Evolutionary conservation across 1,284 basidiomycete species (phyloP), one percentile per base, ranked within the genome.

Genomic region (Rhodofomes roseus): DNA sequence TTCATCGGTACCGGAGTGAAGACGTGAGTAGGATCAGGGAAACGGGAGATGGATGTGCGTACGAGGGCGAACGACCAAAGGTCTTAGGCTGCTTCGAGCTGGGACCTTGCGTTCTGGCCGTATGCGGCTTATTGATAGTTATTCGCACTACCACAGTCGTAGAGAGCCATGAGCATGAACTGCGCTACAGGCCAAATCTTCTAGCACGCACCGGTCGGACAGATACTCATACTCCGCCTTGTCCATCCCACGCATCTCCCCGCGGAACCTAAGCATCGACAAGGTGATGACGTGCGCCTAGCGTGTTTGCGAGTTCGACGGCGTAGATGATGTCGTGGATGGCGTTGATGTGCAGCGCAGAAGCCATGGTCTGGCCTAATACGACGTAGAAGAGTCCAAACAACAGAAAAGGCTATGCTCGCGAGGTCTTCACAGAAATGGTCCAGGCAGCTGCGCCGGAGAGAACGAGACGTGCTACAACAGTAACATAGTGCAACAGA

Each of bases 271-370:
- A 9, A 52, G 50, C 31, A 52, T 52, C 31, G 50, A 52, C n/a
- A n/a, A n/a, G n/a, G n/a, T n/a, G n/a, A n/a, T n/a, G n/a, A n/a
- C n/a, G n/a, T n/a, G n/a, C n/a, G n/a, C n/a, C 1, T 36, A 14
- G 16, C 36, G 31, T 2, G 50, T 25, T 20, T 52, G 50, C 18
- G 50, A 8, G 18, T 31, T 52, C 50, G 50, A 52, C 50, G 18
- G 50, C 27, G 18, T 29, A 22, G 31, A 52, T 52, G 50, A 52
- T 52, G 34, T 52, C 50, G 31, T 52, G 50, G 50, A 52, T 52
- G 1, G 50, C 22, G 50, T 52, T 34, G 9, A 37, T 37, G n/a
- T 52, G 50, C 1, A 52, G 50, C 3, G 50, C 50, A 37, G 50
- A 22, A 22, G 50, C 4, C 50, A 52, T 52, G 31, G 31, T 34